These are phyloP conservation scores for Rosa persica DNA, from an alignment of 306 rosid genomes.

Conservation along the genomic window DNA sequence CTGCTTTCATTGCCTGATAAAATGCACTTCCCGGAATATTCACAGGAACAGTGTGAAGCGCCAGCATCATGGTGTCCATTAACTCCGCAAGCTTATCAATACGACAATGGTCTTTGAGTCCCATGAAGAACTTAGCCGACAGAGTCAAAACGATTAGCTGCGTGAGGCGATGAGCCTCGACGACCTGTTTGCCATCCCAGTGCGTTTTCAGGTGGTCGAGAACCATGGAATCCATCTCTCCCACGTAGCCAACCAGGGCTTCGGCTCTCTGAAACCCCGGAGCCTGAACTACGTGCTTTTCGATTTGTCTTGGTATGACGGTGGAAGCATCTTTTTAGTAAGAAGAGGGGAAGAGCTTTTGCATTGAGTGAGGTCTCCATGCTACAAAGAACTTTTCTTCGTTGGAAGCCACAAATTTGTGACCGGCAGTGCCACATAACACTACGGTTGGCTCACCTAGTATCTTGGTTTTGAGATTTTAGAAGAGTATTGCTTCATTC, in stretches of 20 bases:
- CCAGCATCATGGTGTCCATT: background rate
- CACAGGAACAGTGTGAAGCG: background rate
- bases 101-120: no score
- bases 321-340: no score
- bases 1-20: conserved; percentile 7
- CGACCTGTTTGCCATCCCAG: background rate
- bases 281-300: background rate
- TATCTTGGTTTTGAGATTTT: background rate
- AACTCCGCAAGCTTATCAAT: background rate
- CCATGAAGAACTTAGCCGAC: background rate
- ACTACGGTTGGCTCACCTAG: background rate
- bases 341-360: background rate
- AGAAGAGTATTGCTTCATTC: background rate
- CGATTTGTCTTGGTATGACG: background rate
- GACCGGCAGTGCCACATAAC: background rate
- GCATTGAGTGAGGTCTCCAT: no score
- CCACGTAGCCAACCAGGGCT: background rate
- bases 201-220: background rate
- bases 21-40: background rate
- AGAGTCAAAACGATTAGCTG: background rate
- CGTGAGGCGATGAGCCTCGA: background rate
- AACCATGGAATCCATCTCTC: background rate
- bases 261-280: background rate
- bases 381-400: no score
- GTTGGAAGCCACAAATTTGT: background rate